phyloP scores from a whole-genome alignment of 1,139 yeast species.

The Candida sojae region DNA sequence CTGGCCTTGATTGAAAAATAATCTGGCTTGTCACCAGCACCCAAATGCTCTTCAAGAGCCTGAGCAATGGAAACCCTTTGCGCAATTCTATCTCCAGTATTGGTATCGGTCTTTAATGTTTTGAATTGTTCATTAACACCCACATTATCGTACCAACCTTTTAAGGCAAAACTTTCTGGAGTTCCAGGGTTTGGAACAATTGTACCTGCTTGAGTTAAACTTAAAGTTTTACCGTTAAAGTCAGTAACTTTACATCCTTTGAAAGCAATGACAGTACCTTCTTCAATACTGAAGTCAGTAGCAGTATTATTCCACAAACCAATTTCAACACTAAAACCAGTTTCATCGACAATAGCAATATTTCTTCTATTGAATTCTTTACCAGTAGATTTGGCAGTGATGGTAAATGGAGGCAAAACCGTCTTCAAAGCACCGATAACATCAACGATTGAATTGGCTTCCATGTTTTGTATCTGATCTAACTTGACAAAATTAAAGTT shows the following conservation, averaged over 20 bases:
- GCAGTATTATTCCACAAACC: conserved; percentile 95
- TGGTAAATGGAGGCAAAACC: conserved; percentile 72
- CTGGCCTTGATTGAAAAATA: conserved; percentile 76
- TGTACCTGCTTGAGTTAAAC: conserved; percentile 78
- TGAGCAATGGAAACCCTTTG: conserved; percentile 67
- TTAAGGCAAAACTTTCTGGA: conserved; percentile 80
- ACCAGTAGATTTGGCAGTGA: conserved; percentile 91
- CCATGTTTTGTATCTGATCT: conserved; percentile 63
- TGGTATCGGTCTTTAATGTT: conserved; percentile 43
- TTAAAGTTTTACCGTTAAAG: conserved; percentile 83
- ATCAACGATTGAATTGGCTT: conserved; percentile 74
- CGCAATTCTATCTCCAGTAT: conserved; percentile 37
- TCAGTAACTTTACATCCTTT: conserved; percentile 91
- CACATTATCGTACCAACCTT: conserved; percentile 92
- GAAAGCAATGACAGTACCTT: conserved; percentile 86
- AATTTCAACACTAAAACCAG: conserved; percentile 71
- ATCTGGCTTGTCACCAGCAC: conserved; percentile 75
- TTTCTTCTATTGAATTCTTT: conserved; percentile 92
- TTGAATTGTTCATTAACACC: conserved; percentile 68
- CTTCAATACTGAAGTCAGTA: conserved; percentile 67
- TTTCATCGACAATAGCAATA: conserved; percentile 79
- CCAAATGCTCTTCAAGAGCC: conserved; percentile 70
- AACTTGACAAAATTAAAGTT: conserved; percentile 76
- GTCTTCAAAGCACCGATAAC: conserved; percentile 84
- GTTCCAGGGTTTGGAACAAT: conserved; percentile 82